These are phyloP conservation scores for Triangularia verruculosa DNA, from an alignment of 2,329 filamentous ascomycete genomes.

Conservation along the genomic window DNA sequence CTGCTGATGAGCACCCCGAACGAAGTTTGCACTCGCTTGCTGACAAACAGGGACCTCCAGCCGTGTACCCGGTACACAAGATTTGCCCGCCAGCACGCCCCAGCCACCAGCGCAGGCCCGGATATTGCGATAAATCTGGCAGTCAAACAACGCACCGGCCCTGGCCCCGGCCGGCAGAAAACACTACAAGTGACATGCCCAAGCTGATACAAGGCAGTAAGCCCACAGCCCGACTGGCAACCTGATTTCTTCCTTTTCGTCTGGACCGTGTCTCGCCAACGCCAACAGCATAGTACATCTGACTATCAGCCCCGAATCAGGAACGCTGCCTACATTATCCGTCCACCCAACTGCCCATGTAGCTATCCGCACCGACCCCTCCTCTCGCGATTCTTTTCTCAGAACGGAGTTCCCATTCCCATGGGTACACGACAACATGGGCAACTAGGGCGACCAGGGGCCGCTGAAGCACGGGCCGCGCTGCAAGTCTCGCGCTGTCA, in stretches of 20 bases:
- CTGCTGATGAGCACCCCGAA: conserved; percentile 1
- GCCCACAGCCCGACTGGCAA: neutral
- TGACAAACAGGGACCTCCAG: neutral
- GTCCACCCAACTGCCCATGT: neutral
- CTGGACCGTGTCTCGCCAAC: neutral
- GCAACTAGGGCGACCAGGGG: neutral
- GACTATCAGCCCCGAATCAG: neutral
- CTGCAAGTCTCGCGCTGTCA: conserved; percentile 18
- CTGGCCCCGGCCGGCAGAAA: neutral
- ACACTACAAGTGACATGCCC: neutral
- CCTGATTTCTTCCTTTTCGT: neutral
- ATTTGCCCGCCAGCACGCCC: neutral
- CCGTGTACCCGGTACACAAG: neutral
- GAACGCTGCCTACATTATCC: neutral
- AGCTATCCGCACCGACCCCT: neutral
- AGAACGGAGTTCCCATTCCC: conserved; percentile 18
- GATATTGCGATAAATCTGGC: conserved; percentile 8
- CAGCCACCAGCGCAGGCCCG: conserved; percentile 4
- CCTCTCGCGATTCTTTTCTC: neutral
- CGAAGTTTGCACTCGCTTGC: conserved; percentile 8
- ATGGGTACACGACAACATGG: conserved; percentile 21
- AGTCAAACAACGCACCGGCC: neutral
- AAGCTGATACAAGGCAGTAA: neutral
- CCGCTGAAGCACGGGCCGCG: conserved; percentile 18
- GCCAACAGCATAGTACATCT: neutral